Conservation (phyloP, 257 asterid genomes). For the Nicotiana knightiana region DNA sequence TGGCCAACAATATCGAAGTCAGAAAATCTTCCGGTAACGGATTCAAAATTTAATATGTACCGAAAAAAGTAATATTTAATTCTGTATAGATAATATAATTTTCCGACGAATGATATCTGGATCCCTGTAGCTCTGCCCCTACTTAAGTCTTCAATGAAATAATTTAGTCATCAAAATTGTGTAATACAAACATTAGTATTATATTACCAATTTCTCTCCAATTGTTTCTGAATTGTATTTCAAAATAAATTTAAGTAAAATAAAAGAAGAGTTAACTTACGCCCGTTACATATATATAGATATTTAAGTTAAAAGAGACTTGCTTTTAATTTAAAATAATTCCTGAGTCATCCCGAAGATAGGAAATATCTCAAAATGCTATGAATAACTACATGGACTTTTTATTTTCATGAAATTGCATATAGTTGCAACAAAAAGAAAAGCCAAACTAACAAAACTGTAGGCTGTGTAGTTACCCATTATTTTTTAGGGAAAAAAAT, state of each 20-base stretch:
- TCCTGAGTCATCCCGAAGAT: not conserved
- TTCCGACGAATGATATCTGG: too few relatives aligned
- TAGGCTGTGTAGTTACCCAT: not conserved
- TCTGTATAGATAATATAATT: too few relatives aligned
- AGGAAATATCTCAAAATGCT: not conserved
- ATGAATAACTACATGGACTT: not conserved
- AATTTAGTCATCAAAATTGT: not conserved
- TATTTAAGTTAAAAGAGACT: not conserved
- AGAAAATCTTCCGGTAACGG: too few relatives aligned
- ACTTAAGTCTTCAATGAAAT: too few relatives aligned
- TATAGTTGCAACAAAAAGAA: not conserved
- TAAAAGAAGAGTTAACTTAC: too few relatives aligned
- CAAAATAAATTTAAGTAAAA: not conserved
- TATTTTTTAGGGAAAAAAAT: not conserved
- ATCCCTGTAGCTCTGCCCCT: too few relatives aligned
- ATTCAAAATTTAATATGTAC: too few relatives aligned
- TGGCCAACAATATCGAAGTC: too few relatives aligned
- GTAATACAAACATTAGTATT: not conserved
- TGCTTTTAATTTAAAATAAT: not conserved
- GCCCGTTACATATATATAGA: too few relatives aligned
- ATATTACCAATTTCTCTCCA: not conserved
- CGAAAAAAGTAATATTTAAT: too few relatives aligned
- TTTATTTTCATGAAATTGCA: not conserved
- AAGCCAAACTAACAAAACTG: conserved; percentile 14
- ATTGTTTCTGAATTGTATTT: not conserved